Conservation (phyloP, 2,329 filamentous ascomycete species). For the Chlorencoelia australis region DNA sequence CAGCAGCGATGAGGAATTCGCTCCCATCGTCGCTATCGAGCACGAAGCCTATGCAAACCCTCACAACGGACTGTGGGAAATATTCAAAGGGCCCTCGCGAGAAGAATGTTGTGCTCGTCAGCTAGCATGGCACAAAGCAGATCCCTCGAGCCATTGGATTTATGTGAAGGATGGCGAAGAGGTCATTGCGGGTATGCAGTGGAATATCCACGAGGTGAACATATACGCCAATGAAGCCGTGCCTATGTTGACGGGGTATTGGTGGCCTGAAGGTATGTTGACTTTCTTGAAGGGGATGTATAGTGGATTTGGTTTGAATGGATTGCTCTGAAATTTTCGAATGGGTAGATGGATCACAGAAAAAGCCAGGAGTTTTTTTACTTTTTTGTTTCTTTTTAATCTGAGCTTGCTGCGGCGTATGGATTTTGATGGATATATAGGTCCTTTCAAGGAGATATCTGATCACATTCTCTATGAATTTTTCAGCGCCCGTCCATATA, state of each 20-base stretch:
- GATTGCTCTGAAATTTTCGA: no score
- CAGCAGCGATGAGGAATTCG: background rate
- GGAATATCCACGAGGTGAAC: background rate
- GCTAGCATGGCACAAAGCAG: background rate
- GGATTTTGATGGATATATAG: background rate
- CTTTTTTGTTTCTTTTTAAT: no score
- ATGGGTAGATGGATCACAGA: no score
- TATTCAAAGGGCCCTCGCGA: background rate
- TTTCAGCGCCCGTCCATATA: background rate
- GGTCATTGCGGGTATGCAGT: background rate
- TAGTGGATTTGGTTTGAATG: no score
- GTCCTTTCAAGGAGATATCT: background rate
- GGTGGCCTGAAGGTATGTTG: background rate
- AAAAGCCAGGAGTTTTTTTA: no score
- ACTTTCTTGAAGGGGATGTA: background rate
- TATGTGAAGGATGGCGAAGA: background rate
- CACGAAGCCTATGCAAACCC: conserved; percentile 1
- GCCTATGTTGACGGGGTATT: background rate
- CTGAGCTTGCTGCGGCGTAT: background rate
- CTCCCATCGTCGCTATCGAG: background rate
- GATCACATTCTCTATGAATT: background rate
- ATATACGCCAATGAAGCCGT: background rate
- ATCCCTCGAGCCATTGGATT: background rate
- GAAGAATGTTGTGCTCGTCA: background rate
- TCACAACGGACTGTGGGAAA: background rate